A percentile compares a stretch with the other conserved stretches of the same genome.
Evolutionary conservation across 2,329 filamentous ascomycete genomes (phyloP).

Genomic region (Passalora sequoiae): DNA sequence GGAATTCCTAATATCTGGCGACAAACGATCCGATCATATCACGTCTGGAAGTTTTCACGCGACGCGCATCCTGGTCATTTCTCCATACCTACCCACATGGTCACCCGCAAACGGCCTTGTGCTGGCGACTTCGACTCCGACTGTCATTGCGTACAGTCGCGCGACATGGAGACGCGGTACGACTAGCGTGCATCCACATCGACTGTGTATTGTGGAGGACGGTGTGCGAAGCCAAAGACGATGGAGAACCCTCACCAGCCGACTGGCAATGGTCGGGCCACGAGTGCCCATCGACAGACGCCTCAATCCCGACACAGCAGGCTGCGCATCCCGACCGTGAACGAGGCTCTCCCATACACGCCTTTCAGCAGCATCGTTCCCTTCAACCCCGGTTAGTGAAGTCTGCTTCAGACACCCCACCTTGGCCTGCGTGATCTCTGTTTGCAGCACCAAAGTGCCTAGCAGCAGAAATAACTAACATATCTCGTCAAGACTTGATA

Average conservation of each 20-base stretch:
- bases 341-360: conserved; percentile 75
- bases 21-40: no score
- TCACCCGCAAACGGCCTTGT: conserved; percentile 10
- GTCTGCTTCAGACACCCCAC: conserved; percentile 8
- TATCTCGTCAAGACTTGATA: conserved; percentile 38
- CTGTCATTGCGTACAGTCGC: neutral
- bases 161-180: neutral
- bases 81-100: conserved; percentile 4
- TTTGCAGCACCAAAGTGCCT: no score
- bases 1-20: no score
- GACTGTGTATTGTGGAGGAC: neutral
- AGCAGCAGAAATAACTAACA: conserved; percentile 12
- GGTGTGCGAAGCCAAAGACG: neutral
- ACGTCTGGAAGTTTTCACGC: no score
- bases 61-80: conserved; percentile 6
- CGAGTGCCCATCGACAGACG: conserved; percentile 15
- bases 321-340: conserved; percentile 48
- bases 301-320: conserved; percentile 9
- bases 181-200: conserved; percentile 3
- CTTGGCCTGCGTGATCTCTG: neutral
- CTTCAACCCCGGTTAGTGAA: conserved; percentile 63
- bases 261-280: conserved; percentile 8
- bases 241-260: conserved; percentile 13
- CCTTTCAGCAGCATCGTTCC: conserved; percentile 76
- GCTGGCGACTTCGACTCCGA: conserved; percentile 3